These are phyloP conservation scores for Cystobasidium tubakii DNA, from an alignment of 768 basidiomycete species.

Conservation along the genomic window DNA sequence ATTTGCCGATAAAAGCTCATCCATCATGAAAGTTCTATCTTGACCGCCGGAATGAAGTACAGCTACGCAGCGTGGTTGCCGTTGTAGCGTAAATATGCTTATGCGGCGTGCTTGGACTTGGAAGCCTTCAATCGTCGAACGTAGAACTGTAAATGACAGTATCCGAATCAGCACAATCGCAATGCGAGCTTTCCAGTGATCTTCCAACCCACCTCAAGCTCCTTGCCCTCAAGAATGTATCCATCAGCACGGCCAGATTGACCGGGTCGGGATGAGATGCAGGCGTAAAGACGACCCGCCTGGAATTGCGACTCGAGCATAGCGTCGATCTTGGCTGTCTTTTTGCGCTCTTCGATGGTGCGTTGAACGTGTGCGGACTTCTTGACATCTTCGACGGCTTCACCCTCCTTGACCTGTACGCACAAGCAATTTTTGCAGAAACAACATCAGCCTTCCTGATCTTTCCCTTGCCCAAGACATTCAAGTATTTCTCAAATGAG, in stretches of 20 bases:
- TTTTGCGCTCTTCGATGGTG: conserved; percentile 79
- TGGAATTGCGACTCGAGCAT: conserved; percentile 55
- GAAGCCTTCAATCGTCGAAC: conserved; percentile 83
- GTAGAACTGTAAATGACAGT: conserved; percentile 65
- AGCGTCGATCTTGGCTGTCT: conserved; percentile 86
- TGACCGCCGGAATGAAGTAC: background rate
- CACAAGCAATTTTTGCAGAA: conserved; percentile 53
- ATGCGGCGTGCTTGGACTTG: conserved; percentile 84
- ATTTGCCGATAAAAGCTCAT: no score
- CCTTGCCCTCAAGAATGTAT: conserved; percentile 95
- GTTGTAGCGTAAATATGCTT: conserved; percentile 35
- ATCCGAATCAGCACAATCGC: conserved; percentile 19
- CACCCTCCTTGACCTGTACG: conserved; percentile 48
- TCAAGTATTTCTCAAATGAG: background rate
- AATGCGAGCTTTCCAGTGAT: conserved; percentile 43
- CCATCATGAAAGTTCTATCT: background rate
- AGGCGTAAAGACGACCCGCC: conserved; percentile 77
- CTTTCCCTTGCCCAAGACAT: conserved; percentile 35
- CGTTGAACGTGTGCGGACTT: conserved; percentile 92
- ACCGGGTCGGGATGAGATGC: conserved; percentile 88
- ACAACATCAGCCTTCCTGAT: conserved; percentile 58
- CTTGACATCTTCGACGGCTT: conserved; percentile 54
- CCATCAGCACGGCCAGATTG: conserved; percentile 95
- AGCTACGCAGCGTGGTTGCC: background rate
- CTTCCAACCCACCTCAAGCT: conserved; percentile 66